Evolutionary conservation across 2,329 filamentous ascomycete genomes (phyloP).

Genomic region (Stagonosporopsis cucurbitacearum): DNA sequence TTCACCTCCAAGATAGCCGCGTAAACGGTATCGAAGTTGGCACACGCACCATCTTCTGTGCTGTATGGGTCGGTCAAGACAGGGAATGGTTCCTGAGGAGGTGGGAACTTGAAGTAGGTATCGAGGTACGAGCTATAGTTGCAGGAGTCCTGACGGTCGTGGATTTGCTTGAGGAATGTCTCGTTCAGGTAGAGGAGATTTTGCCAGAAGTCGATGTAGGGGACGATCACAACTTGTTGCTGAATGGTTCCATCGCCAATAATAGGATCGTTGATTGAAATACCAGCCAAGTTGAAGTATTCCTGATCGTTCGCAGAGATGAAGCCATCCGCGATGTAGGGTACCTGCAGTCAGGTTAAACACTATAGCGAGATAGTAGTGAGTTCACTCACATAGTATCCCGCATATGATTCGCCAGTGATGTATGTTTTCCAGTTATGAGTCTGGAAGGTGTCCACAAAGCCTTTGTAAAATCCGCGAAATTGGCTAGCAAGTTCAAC

Average conservation of each 20-base stretch:
- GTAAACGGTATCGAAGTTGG: slow-evolving; percentile 51
- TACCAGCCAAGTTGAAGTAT: slow-evolving; percentile 60
- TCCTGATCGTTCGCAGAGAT: slow-evolving; percentile 59
- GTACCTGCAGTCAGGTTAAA: slow-evolving; percentile 48
- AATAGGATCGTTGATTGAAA: slow-evolving; percentile 58
- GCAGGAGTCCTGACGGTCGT: slow-evolving; percentile 38
- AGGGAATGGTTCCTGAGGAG: slow-evolving; percentile 43
- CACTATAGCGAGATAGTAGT: background rate
- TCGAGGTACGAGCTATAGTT: slow-evolving; percentile 33
- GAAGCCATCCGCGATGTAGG: slow-evolving; percentile 64
- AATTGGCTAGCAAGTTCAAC: slow-evolving; percentile 57
- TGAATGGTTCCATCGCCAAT: slow-evolving; percentile 52
- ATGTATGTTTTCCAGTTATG: slow-evolving; percentile 62
- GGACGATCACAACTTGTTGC: slow-evolving; percentile 45
- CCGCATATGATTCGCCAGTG: slow-evolving; percentile 63
- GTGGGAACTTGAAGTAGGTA: slow-evolving; percentile 51
- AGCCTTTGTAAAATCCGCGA: slow-evolving; percentile 61
- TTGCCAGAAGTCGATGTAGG: slow-evolving; percentile 50
- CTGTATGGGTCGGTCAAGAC: slow-evolving; percentile 32
- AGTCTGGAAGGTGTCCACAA: slow-evolving; percentile 61
- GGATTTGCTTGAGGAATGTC: slow-evolving; percentile 48
- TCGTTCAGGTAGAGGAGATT: slow-evolving; percentile 53
- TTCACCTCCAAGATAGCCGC: slow-evolving; percentile 52
- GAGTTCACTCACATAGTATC: slow-evolving; percentile 40
- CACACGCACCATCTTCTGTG: slow-evolving; percentile 42